phyloP scores from a whole-genome alignment of 768 basidiomycete species.

The Lactarius trivialis region DNA sequence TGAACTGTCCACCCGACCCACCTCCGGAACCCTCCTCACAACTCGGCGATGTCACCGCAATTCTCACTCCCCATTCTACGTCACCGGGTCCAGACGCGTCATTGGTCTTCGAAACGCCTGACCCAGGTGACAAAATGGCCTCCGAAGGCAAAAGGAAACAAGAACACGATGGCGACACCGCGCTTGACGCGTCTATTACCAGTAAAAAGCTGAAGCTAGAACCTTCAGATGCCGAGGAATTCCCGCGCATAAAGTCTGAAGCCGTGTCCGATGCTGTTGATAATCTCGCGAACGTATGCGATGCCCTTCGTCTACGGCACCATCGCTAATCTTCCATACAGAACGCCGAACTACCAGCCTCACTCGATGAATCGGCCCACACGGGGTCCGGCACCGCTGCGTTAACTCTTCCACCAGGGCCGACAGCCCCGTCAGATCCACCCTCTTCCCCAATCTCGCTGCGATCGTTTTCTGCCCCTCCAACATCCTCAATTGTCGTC shows the following conservation, averaged over 20 bases:
- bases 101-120: background rate
- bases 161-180: background rate
- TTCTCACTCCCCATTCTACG: background rate
- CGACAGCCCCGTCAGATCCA: background rate
- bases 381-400: background rate
- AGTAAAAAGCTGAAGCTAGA: constrained; percentile 7
- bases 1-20: background rate
- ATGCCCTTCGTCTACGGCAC: no score
- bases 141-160: constrained; percentile 12
- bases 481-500: constrained; percentile 3
- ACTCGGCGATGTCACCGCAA: background rate
- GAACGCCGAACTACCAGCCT: background rate
- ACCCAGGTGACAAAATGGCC: background rate
- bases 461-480: constrained; percentile 10
- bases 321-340: background rate
- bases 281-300: background rate
- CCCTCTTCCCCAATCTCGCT: constrained; percentile 6
- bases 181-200: background rate
- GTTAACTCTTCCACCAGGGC: background rate
- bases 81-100: background rate
- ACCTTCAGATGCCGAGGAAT: background rate
- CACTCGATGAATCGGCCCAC: background rate
- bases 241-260: background rate
- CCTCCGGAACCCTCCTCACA: background rate
- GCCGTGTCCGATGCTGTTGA: background rate